These are phyloP conservation scores for Penicillium sp. DNA, from an alignment of 2,329 filamentous ascomycete genomes.

Conservation along the genomic window DNA sequence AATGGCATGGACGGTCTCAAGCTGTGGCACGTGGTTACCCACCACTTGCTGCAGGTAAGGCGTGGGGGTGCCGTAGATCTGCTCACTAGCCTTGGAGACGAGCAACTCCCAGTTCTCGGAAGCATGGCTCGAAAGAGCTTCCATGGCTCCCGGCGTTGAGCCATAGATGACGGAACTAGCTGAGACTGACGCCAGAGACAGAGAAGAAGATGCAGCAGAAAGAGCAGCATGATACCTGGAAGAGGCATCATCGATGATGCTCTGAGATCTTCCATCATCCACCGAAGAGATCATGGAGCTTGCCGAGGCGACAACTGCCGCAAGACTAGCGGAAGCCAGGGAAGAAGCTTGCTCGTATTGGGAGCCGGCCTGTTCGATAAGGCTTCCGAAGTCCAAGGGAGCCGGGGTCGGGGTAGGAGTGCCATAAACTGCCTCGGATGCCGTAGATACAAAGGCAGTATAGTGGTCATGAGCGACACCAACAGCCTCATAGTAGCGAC, in stretches of 20 bases:
- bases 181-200: constrained; percentile 44
- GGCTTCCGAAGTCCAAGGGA: constrained; percentile 36
- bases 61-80: constrained; percentile 70
- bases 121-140: constrained; percentile 58
- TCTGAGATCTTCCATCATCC: constrained; percentile 42
- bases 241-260: constrained; percentile 48
- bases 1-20: constrained; percentile 69
- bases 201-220: constrained; percentile 48
- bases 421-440: constrained; percentile 70
- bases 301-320: constrained; percentile 46
- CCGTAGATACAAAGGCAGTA: constrained; percentile 72
- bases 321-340: constrained; percentile 47
- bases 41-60: constrained; percentile 67
- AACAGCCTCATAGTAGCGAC: constrained; percentile 77
- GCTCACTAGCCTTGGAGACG: constrained; percentile 67
- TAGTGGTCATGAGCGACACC: constrained; percentile 80
- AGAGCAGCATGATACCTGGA: constrained; percentile 51
- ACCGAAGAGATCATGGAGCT: constrained; percentile 41
- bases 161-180: constrained; percentile 53
- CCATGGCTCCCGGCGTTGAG: constrained; percentile 44
- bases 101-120: constrained; percentile 67
- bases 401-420: constrained; percentile 56
- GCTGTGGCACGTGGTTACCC: constrained; percentile 64
- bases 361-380: constrained; percentile 41
- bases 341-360: constrained; percentile 43